Conservation (phyloP, 2,329 filamentous ascomycete genomes). For the Phoma sp. region DNA sequence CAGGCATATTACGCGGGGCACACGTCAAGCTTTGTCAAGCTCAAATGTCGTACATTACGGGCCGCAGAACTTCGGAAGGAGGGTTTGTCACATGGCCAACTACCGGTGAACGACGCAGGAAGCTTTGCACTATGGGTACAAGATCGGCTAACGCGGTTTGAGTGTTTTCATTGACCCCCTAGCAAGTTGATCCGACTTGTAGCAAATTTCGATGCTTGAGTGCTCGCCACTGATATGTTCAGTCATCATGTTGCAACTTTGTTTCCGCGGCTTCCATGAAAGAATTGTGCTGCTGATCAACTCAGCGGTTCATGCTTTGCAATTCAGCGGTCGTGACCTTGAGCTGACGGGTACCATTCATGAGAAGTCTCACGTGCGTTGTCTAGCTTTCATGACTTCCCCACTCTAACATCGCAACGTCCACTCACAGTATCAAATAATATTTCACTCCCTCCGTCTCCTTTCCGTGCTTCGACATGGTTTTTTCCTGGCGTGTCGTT, state of each 20-base stretch:
- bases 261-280: neutral
- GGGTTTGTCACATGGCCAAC: slow-evolving; percentile 1
- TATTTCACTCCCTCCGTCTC: slow-evolving; percentile 42
- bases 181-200: neutral
- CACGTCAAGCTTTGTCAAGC: slow-evolving; percentile 7
- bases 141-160: neutral
- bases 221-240: neutral
- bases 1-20: slow-evolving; percentile 13
- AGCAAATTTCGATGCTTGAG: neutral
- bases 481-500: slow-evolving; percentile 38
- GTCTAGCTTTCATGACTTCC: slow-evolving; percentile 15
- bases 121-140: neutral
- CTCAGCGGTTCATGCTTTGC: neutral
- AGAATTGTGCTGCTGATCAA: neutral
- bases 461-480: slow-evolving; percentile 50
- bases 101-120: slow-evolving; percentile 6
- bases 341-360: neutral
- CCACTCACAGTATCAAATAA: slow-evolving; percentile 44
- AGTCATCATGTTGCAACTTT: neutral
- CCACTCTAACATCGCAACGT: slow-evolving; percentile 41
- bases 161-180: neutral
- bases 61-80: neutral
- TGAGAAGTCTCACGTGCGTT: no score
- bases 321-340: neutral
- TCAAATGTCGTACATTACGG: neutral